Percentiles rank a stretch among this genome's conserved stretches.
Conservation (phyloP, 139 green algal genomes). For the Tetradesmus obliquus region DNA sequence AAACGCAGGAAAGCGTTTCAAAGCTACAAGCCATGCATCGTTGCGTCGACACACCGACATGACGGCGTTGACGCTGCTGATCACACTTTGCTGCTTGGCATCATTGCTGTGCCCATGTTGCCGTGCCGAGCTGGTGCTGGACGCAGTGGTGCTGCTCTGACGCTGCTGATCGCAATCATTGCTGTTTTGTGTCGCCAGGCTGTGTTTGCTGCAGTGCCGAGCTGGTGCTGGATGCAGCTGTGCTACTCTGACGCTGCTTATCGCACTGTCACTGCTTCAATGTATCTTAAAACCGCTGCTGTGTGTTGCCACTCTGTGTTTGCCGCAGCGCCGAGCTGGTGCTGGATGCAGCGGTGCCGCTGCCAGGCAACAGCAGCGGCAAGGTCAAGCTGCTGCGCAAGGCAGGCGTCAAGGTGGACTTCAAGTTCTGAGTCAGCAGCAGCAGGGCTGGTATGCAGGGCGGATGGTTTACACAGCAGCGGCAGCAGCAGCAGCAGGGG, state of each 20-base stretch:
- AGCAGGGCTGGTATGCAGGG: neutral
- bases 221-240: neutral
- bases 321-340: constrained; percentile 45
- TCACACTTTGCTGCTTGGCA: too few species aligned
- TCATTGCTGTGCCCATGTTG: neutral
- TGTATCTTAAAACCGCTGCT: too few species aligned
- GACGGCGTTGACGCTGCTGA: too few species aligned
- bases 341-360: constrained; percentile 42
- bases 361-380: neutral
- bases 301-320: neutral
- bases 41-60: neutral
- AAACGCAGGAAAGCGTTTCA: too few species aligned
- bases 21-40: neutral
- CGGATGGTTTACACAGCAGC: neutral
- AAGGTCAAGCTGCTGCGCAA: constrained; percentile 12
- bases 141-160: too few species aligned
- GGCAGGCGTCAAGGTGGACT: constrained; percentile 44
- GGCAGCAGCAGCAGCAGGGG: neutral
- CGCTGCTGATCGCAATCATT: too few species aligned
- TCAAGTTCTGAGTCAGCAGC: constrained; percentile 37
- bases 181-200: neutral
- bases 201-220: neutral
- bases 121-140: neutral
- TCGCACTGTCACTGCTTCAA: too few species aligned
- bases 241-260: too few species aligned